A percentile compares a stretch with the other conserved stretches of the same genome.
These are phyloP conservation scores for Penicillium corylophilum DNA, from an alignment of 2,329 filamentous ascomycete species.

Conservation along the genomic window DNA sequence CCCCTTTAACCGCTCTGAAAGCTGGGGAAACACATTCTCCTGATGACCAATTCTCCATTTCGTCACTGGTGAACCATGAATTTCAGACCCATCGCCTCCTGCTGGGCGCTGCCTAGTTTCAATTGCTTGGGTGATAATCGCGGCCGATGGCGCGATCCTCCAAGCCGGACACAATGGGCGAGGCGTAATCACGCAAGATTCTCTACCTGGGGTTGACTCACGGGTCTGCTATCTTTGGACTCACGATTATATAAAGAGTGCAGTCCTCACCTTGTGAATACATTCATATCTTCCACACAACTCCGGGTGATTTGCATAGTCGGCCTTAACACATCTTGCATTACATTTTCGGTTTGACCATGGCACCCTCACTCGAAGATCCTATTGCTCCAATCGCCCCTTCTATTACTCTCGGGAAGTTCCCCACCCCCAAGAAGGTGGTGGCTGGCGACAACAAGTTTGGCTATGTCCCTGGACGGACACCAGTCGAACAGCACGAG, in stretches of 20 bases:
- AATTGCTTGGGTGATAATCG: conserved; percentile 25
- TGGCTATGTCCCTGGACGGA: conserved; percentile 51
- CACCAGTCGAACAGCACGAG: conserved; percentile 45
- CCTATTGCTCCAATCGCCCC: conserved; percentile 16
- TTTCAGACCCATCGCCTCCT: background rate
- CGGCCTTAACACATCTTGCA: background rate
- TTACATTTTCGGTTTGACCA: conserved; percentile 12
- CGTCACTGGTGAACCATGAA: conserved; percentile 8
- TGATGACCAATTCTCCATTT: conserved; percentile 3
- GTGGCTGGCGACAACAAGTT: conserved; percentile 30
- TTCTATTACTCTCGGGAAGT: conserved; percentile 7
- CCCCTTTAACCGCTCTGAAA: conserved; percentile 6
- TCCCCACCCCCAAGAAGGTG: conserved; percentile 22
- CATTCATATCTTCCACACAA: background rate
- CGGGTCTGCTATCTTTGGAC: background rate
- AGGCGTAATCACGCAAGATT: conserved; percentile 16
- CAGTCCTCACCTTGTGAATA: conserved; percentile 3
- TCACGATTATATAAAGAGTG: conserved; percentile 8
- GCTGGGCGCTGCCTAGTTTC: background rate
- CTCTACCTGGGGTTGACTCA: conserved; percentile 21
- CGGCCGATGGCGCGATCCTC: conserved; percentile 32
- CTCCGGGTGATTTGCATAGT: background rate
- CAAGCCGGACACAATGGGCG: conserved; percentile 7
- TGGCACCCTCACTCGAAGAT: conserved; percentile 36
- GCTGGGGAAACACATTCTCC: conserved; percentile 6